These are phyloP conservation scores for Lolium multiflorum DNA, from an alignment of 176 grass and related monocot species.

Conservation along the genomic window DNA sequence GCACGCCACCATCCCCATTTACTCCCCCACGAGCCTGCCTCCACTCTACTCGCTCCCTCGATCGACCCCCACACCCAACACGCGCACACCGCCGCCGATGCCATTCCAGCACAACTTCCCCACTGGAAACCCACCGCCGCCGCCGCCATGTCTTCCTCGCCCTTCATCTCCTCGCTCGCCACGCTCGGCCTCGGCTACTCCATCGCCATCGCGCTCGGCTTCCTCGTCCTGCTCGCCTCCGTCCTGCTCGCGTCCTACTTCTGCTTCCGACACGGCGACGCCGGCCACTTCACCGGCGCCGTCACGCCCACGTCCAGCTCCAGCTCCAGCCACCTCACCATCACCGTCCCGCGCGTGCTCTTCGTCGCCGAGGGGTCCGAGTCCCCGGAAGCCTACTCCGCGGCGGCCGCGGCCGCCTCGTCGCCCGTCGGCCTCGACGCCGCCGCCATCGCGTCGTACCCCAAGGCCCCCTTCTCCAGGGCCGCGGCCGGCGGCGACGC, in stretches of 20 bases:
- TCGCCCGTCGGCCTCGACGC: constrained; percentile 60
- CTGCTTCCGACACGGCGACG: constrained; percentile 44
- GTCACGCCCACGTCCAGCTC: constrained; percentile 42
- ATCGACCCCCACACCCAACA: neutral
- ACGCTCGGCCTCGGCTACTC: constrained; percentile 65
- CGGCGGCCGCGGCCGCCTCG: constrained; percentile 30
- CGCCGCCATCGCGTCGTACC: constrained; percentile 70
- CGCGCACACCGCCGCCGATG: constrained; percentile 46
- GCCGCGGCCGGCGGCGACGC: constrained; percentile 34
- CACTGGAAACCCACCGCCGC: constrained; percentile 17
- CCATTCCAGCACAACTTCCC: constrained; percentile 39
- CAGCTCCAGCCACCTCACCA: constrained; percentile 52
- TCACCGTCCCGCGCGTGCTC: constrained; percentile 70
- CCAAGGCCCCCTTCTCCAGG: constrained; percentile 63
- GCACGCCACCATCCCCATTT: constrained; percentile 58
- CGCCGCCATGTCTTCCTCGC: neutral
- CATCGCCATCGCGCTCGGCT: constrained; percentile 66
- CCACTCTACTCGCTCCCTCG: neutral
- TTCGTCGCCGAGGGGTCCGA: constrained; percentile 80
- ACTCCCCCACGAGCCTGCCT: constrained; percentile 33
- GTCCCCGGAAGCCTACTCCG: constrained; percentile 51
- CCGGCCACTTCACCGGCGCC: constrained; percentile 16
- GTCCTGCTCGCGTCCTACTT: constrained; percentile 53
- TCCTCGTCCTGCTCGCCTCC: constrained; percentile 62
- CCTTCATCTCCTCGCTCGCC: constrained; percentile 54